Conservation (phyloP, 192 early-diverging fungal genomes). For the Lunasporangiospora selenospora region DNA sequence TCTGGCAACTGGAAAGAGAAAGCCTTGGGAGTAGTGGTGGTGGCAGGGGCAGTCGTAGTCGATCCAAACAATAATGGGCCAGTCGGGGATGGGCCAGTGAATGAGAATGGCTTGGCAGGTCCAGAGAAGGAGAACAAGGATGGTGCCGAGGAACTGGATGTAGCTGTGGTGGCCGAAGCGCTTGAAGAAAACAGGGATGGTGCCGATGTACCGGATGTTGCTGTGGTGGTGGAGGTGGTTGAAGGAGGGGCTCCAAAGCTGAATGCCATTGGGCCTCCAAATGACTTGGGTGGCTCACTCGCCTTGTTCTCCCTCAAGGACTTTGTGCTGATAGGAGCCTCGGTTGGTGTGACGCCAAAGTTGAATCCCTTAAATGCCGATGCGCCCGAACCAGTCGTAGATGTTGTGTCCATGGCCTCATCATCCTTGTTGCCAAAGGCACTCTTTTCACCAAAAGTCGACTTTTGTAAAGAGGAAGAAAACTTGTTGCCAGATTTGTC, state of each 20-base stretch:
- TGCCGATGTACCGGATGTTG: neutral
- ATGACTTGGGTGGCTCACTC: no score
- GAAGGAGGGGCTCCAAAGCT: neutral
- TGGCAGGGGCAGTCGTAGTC: neutral
- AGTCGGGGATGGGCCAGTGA: no score
- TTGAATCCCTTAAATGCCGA: conserved; percentile 8
- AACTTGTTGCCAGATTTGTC: no score
- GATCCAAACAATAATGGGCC: no score
- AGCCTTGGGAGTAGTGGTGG: conserved; percentile 1
- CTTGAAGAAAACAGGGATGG: neutral
- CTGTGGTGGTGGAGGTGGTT: neutral
- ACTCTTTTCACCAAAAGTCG: no score
- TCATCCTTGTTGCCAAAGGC: no score
- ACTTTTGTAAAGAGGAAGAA: no score
- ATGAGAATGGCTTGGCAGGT: neutral
- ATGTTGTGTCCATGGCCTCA: no score
- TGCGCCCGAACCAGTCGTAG: no score
- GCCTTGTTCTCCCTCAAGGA: no score
- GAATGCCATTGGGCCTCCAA: neutral
- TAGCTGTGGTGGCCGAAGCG: no score
- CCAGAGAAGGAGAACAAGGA: conserved; percentile 1
- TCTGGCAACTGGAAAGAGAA: neutral
- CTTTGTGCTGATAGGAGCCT: no score
- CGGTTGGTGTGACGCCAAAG: conserved; percentile 6
- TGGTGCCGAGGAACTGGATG: neutral